Evolutionary conservation across 2,329 filamentous ascomycete species (phyloP).

Genomic region (Xylaria multiplex): DNA sequence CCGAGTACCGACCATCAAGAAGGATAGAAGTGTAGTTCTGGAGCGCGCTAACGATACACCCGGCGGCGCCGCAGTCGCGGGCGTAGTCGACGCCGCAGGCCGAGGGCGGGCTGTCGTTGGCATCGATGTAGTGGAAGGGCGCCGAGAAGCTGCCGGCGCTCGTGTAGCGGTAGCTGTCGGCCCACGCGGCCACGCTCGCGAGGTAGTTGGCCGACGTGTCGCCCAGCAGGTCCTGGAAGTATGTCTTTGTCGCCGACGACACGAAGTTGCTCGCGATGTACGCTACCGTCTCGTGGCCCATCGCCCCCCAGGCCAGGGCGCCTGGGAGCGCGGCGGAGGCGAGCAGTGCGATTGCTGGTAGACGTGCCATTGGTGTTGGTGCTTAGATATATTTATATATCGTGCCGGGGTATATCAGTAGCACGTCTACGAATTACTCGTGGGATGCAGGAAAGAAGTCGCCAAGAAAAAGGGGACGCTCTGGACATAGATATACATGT

Average conservation of each 20-base stretch:
- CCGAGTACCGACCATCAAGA: constrained; percentile 42
- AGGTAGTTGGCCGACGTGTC: constrained; percentile 59
- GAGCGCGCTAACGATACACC: constrained; percentile 70
- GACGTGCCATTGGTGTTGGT: constrained; percentile 42
- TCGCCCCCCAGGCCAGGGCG: constrained; percentile 53
- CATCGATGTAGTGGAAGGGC: constrained; percentile 66
- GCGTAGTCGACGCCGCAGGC: constrained; percentile 66
- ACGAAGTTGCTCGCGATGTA: constrained; percentile 63
- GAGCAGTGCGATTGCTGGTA: constrained; percentile 37
- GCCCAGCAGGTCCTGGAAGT: constrained; percentile 57
- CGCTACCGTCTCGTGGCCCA: constrained; percentile 64
- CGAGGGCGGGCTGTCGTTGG: constrained; percentile 68
- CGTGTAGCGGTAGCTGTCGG: constrained; percentile 60
- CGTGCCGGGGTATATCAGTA: too few relatives aligned
- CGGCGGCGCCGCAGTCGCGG: constrained; percentile 69
- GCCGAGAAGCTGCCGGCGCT: constrained; percentile 57
- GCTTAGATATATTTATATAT: too few relatives aligned
- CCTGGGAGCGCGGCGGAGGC: constrained; percentile 38
- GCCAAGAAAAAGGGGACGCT: constrained; percentile 17
- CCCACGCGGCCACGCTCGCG: constrained; percentile 61
- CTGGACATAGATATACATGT: constrained; percentile 2
- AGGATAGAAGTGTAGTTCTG: constrained; percentile 52
- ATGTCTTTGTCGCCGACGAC: constrained; percentile 52
- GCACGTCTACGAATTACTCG: not conserved
- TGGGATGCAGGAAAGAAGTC: not conserved